Conservation (phyloP, 805 yeast genomes). For the Candida arabinofermentans region DNA sequence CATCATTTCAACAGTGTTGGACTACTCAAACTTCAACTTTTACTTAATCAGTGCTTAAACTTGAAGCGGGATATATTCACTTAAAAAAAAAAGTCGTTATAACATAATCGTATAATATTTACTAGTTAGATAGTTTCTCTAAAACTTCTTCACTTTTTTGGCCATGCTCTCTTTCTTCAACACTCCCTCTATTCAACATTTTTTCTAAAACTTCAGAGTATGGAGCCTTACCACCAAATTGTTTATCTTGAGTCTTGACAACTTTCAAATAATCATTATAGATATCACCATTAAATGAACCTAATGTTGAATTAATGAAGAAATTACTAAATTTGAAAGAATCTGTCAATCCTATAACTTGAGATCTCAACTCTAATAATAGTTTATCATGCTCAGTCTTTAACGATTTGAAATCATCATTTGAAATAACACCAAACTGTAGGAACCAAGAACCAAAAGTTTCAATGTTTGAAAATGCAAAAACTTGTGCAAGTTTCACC, state of each 20-base stretch:
- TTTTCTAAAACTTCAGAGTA: slow-evolving; percentile 40
- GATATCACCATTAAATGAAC: slow-evolving; percentile 76
- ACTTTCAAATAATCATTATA: slow-evolving; percentile 69
- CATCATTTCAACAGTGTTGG: no score
- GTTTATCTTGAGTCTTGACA: slow-evolving; percentile 48
- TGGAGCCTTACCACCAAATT: slow-evolving; percentile 54
- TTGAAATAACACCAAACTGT: slow-evolving; percentile 53
- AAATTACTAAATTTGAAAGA: slow-evolving; percentile 79
- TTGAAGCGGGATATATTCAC: no score
- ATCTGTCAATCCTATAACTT: slow-evolving; percentile 77
- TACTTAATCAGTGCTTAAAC: no score
- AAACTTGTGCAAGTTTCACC: slow-evolving; percentile 52
- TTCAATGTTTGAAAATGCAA: slow-evolving; percentile 64
- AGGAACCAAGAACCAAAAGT: slow-evolving; percentile 68
- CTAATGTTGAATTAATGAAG: slow-evolving; percentile 78
- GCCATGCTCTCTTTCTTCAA: slow-evolving; percentile 32
- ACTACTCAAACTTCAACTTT: no score
- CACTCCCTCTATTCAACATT: slow-evolving; percentile 35
- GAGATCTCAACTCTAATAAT: slow-evolving; percentile 52
- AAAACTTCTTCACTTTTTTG: slow-evolving; percentile 22
- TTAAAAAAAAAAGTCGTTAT: no score
- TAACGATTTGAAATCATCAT: slow-evolving; percentile 40
- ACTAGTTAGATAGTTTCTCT: slow-evolving; percentile 9
- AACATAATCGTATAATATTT: no score
- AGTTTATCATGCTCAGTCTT: slow-evolving; percentile 42